Percentiles rank a stretch among this genome's conserved stretches.
phyloP scores from a whole-genome alignment of 225 moss, liverwort and hornwort genomes.

The Bryum argenteum region DNA sequence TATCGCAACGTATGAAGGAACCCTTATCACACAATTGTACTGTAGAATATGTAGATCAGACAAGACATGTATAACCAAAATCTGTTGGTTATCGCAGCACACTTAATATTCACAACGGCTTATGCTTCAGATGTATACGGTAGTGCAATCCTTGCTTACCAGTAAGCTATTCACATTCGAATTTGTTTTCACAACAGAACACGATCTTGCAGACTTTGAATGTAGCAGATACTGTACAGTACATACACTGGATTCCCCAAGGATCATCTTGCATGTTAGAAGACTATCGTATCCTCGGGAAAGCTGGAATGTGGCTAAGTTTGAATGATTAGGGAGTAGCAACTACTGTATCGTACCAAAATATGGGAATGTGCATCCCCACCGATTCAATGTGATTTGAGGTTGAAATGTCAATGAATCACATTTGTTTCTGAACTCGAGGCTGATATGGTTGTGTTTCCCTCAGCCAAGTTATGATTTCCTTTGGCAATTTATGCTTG shows the following conservation, averaged over 20 bases:
- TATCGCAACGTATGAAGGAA: too few relatives aligned
- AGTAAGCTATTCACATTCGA: fast-evolving
- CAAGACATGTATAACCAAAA: too few relatives aligned
- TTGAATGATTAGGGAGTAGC: background rate
- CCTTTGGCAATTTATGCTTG: background rate
- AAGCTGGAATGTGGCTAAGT: constrained; percentile 2
- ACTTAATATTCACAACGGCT: too few relatives aligned
- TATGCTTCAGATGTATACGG: too few relatives aligned
- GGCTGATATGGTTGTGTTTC: background rate
- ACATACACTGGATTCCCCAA: background rate
- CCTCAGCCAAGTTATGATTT: too few relatives aligned
- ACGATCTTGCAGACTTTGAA: background rate
- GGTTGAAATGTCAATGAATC: constrained; percentile 20
- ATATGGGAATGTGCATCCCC: background rate
- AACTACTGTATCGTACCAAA: background rate
- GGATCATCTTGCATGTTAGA: background rate
- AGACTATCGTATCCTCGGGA: background rate
- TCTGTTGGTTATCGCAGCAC: too few relatives aligned
- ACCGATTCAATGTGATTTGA: background rate
- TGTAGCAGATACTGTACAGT: background rate
- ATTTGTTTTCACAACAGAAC: background rate
- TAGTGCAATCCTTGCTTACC: too few relatives aligned
- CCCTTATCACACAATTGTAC: too few relatives aligned
- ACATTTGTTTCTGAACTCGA: background rate
- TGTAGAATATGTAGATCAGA: too few relatives aligned